Evolutionary conservation across 331 rosid species (phyloP).

Genomic region (Phaseolus coccineus): DNA sequence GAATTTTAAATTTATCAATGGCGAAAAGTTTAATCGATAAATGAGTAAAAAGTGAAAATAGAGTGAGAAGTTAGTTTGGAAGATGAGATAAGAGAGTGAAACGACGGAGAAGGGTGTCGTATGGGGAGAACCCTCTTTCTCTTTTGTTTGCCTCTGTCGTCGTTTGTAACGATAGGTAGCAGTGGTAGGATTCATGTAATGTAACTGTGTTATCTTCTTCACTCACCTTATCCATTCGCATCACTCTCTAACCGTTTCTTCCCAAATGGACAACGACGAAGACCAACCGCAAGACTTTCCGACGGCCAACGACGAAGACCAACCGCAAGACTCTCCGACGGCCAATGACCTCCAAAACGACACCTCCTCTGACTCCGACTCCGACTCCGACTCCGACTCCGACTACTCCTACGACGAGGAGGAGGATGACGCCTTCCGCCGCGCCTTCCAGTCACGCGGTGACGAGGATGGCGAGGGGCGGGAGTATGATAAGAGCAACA

Average conservation of each 20-base stretch:
- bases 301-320: conserved; percentile 22
- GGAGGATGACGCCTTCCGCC: conserved; percentile 32
- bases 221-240: neutral
- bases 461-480: neutral
- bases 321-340: conserved; percentile 10
- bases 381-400: conserved; percentile 47
- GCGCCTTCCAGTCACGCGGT: conserved; percentile 24
- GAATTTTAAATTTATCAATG: no score
- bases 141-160: neutral
- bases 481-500: conserved; percentile 21
- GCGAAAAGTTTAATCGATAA: no score
- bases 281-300: neutral
- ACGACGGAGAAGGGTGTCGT: neutral
- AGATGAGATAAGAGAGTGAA: neutral
- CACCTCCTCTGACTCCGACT: neutral
- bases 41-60: no score
- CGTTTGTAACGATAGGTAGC: neutral
- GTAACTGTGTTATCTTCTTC: neutral
- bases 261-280: conserved; percentile 8
- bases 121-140: neutral
- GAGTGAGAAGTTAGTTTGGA: no score
- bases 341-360: conserved; percentile 10
- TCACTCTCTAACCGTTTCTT: neutral
- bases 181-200: neutral
- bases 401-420: conserved; percentile 39